Conservation (phyloP, 768 basidiomycete species). For the Tulasnella sp. region DNA sequence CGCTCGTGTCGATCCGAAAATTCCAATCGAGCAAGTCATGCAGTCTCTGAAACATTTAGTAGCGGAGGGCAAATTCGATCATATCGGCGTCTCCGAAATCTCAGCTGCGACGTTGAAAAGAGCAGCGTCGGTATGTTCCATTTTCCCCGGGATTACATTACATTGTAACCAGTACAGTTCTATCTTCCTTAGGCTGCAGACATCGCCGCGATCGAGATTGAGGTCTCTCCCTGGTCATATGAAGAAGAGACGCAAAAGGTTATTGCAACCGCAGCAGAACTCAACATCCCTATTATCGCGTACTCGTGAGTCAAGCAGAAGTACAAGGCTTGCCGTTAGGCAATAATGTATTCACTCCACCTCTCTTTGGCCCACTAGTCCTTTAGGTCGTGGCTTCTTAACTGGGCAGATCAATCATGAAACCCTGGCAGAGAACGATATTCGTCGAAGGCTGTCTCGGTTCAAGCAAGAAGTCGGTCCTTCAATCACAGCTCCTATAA, state of each 20-base stretch:
- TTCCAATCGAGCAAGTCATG: slow-evolving; percentile 48
- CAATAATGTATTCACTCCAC: not conserved
- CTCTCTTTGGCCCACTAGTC: not conserved
- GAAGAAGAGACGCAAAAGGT: slow-evolving; percentile 39
- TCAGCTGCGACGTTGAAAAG: slow-evolving; percentile 48
- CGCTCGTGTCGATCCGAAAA: slow-evolving; percentile 47
- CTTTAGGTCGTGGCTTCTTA: slow-evolving; percentile 36
- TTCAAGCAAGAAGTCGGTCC: slow-evolving; percentile 37
- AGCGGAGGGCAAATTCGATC: slow-evolving; percentile 55
- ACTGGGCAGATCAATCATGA: slow-evolving; percentile 38
- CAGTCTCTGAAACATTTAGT: slow-evolving; percentile 45
- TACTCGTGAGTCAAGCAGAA: slow-evolving; percentile 46
- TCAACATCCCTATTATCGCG: slow-evolving; percentile 54
- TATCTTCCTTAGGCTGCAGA: slow-evolving; percentile 30
- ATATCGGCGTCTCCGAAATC: slow-evolving; percentile 60
- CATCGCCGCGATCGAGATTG: slow-evolving; percentile 49
- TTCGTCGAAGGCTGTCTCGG: slow-evolving; percentile 35
- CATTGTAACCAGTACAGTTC: too few relatives aligned
- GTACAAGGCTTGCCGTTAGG: not conserved
- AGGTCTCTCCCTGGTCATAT: slow-evolving; percentile 40
- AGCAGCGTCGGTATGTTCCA: slow-evolving; percentile 37
- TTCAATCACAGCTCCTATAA: slow-evolving; percentile 44
- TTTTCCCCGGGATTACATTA: too few relatives aligned
- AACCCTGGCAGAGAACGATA: slow-evolving; percentile 41
- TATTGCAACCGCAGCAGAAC: slow-evolving; percentile 52